Percentiles rank a stretch among this genome's conserved stretches.
Conservation (phyloP, 352 stramenopile genomes). For the Phytophthora cactorum region DNA sequence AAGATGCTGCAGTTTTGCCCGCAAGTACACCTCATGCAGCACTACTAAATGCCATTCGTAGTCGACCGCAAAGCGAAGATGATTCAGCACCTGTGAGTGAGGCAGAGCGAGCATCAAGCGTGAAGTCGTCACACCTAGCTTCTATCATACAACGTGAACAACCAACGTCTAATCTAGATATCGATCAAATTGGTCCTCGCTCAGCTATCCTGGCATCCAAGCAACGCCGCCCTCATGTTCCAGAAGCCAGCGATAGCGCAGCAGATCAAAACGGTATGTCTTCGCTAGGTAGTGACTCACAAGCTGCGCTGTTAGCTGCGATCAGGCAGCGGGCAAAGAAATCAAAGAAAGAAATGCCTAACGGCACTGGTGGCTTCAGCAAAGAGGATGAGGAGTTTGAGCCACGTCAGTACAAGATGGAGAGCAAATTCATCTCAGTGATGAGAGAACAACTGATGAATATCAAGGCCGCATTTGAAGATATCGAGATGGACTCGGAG, state of each 20-base stretch:
- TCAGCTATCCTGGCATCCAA: constrained; percentile 23
- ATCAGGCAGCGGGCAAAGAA: constrained; percentile 30
- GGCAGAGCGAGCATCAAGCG: constrained; percentile 2
- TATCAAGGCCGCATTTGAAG: constrained; percentile 64
- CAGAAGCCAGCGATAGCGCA: background rate
- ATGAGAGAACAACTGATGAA: constrained; percentile 56
- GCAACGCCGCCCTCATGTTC: background rate
- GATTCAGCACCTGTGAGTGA: background rate
- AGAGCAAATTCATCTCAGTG: constrained; percentile 61
- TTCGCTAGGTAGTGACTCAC: background rate
- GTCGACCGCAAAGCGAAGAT: background rate
- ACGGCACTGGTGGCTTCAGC: background rate
- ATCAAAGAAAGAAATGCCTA: background rate
- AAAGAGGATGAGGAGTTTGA: constrained; percentile 37
- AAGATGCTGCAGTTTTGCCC: background rate
- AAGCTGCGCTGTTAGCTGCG: constrained; percentile 40
- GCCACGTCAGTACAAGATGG: constrained; percentile 54
- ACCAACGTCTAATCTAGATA: background rate
- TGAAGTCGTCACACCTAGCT: constrained; percentile 22
- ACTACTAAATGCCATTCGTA: constrained; percentile 7
- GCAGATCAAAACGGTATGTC: constrained; percentile 2
- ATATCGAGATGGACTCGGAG: constrained; percentile 72
- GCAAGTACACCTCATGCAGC: background rate
- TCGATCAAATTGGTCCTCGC: background rate
- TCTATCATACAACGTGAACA: constrained; percentile 22